A percentile compares a stretch with the other conserved stretches of the same genome.
These are phyloP conservation scores for Pseudogymnoascus sp. DNA, from an alignment of 2,329 filamentous ascomycete species.

Conservation along the genomic window DNA sequence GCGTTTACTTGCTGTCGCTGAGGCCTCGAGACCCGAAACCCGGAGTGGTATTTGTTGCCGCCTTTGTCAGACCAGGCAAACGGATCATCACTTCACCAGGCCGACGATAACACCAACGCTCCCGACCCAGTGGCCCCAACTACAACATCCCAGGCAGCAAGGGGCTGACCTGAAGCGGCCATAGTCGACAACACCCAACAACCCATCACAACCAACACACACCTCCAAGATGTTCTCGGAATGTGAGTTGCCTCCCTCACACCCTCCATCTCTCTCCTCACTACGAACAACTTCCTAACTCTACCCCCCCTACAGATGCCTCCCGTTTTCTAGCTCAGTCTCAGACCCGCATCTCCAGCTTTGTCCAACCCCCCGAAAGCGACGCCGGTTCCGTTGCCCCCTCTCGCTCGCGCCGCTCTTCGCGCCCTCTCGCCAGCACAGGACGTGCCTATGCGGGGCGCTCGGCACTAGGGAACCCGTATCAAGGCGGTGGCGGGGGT, in stretches of 20 bases:
- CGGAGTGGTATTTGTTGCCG: background rate
- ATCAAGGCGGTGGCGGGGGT: conserved; percentile 58
- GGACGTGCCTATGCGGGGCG: conserved; percentile 18
- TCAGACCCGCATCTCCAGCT: conserved; percentile 75
- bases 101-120: background rate
- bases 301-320: conserved; percentile 57
- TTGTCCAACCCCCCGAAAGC: conserved; percentile 52
- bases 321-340: conserved; percentile 95
- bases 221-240: conserved; percentile 67
- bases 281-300: conserved; percentile 10
- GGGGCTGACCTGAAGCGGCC: conserved; percentile 4
- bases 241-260: conserved; percentile 51
- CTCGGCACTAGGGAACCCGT: conserved; percentile 58
- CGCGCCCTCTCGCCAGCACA: conserved; percentile 15
- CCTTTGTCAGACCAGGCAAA: conserved; percentile 4
- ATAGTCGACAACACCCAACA: background rate
- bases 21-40: background rate
- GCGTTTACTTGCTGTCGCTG: background rate
- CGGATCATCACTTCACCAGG: conserved; percentile 6
- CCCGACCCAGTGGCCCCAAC: background rate
- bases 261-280: background rate
- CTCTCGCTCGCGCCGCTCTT: conserved; percentile 5
- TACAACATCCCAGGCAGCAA: background rate
- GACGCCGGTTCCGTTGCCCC: conserved; percentile 19
- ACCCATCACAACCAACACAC: background rate